Base-by-base conservation (phyloP, 1,284 basidiomycete species). In the Inonotus hispidus region DNA sequence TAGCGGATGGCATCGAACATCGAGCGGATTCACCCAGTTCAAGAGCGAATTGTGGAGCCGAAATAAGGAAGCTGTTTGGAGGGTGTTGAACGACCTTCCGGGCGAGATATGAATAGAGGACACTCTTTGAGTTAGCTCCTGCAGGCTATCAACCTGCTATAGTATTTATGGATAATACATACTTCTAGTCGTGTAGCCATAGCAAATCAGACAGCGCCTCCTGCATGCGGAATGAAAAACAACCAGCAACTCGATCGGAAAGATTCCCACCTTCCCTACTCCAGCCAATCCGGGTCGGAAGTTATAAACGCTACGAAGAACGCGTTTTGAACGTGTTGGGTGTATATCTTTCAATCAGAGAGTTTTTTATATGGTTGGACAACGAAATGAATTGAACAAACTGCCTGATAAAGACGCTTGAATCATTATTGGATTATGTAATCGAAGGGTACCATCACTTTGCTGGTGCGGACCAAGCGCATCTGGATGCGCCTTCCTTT, bases 1-100 rank as follows among this genome's bases (percentile, higher is more conserved):
- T 21, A 19, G 35, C 21, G 58, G 50, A 7, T 59, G 58, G 58
- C 50, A 29, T 3, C n/a, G 50, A 16, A 7, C 49, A n/a, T 25
- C 23, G 21, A 29, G 41, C 13, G 58, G 52, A 10, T 59, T 45
- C 50, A 21, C 23, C 11, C 25, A 45, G 29, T 59, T 59, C 19
- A 59, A 59, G 25, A 23, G n/a, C 21, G 50, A 53, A 23, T 14
- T 59, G 29, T 59, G 58, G 58, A 37, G 41, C 13, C 37, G 32
- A 19, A 59, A 59, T 29, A 32, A 50, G 1, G 50, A 41, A n/a
- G 58, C 50, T 11, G 32, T 59, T 23, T 23, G 50, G 27, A 53
- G 58, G 14, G 43, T 59, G n/a, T 29, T 59, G 11, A 41, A 52
- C 4, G 58, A 59, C 45, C 49, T 41, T 27, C 58, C 58, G 10